A percentile compares a stretch with the other conserved stretches of the same genome.
phyloP scores from a whole-genome alignment of 2,329 filamentous ascomycete genomes.

The Volutella citrinella region DNA sequence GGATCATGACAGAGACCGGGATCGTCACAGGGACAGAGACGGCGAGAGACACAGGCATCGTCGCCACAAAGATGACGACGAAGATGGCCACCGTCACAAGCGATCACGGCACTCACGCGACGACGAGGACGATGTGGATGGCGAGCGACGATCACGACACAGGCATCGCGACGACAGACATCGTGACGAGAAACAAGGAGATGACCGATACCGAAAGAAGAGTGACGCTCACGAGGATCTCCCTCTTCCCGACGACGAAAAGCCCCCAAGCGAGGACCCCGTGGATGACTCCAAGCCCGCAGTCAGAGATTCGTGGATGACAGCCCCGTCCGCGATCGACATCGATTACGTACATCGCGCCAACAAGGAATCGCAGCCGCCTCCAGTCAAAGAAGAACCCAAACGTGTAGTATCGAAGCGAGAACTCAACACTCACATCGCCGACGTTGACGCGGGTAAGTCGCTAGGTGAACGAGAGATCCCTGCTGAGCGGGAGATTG shows the following conservation, averaged over 20 bases:
- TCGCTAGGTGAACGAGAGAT: constrained; percentile 22
- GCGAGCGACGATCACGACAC: constrained; percentile 41
- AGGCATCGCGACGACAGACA: constrained; percentile 23
- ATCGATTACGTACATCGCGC: constrained; percentile 76
- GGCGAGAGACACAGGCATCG: constrained; percentile 29
- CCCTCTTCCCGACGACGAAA: constrained; percentile 50
- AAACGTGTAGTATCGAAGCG: constrained; percentile 72
- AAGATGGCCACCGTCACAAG: constrained; percentile 59
- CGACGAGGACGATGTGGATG: constrained; percentile 36
- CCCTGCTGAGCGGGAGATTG: constrained; percentile 54
- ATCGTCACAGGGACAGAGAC: constrained; percentile 26
- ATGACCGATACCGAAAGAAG: constrained; percentile 33
- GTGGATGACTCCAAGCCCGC: constrained; percentile 33
- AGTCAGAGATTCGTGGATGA: constrained; percentile 91
- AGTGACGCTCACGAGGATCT: constrained; percentile 49
- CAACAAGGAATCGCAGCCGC: constrained; percentile 52
- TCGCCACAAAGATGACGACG: constrained; percentile 36
- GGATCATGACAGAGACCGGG: constrained; percentile 24
- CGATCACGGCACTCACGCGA: constrained; percentile 52
- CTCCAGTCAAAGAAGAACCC: constrained; percentile 54
- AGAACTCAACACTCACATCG: constrained; percentile 71
- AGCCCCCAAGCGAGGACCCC: constrained; percentile 26
- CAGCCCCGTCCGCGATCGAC: constrained; percentile 75
- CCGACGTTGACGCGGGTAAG: constrained; percentile 56
- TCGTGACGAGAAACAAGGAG: constrained; percentile 38